A percentile compares a stretch with the other conserved stretches of the same genome.
These are phyloP conservation scores for Hyphodiscus sp. DNA, from an alignment of 2,329 filamentous ascomycete genomes.

Conservation along the genomic window DNA sequence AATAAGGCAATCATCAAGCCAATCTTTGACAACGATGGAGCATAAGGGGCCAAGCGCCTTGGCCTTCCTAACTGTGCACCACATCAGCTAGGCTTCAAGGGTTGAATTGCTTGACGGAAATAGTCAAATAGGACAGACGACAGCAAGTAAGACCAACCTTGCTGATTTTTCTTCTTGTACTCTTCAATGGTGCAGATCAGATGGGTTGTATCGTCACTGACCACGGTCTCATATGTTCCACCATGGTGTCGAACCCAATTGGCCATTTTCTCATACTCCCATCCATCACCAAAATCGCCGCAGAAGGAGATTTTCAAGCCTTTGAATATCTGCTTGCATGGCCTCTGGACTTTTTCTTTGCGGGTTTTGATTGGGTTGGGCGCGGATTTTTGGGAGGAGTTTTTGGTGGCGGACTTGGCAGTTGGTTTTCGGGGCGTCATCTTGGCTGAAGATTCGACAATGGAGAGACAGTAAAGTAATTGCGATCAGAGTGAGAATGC, in stretches of 20 bases:
- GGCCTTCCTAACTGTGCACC: conserved; percentile 34
- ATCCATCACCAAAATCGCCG: conserved; percentile 46
- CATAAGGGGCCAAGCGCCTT: conserved; percentile 30
- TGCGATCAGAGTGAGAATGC: not conserved
- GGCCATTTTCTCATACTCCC: conserved; percentile 49
- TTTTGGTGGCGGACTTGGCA: not conserved
- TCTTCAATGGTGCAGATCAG: conserved; percentile 59
- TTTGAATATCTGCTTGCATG: conserved; percentile 39
- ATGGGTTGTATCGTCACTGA: conserved; percentile 60
- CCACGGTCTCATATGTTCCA: conserved; percentile 46
- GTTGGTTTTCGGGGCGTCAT: not conserved
- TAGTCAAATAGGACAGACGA: too few relatives aligned
- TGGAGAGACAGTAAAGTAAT: not conserved
- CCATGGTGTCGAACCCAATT: conserved; percentile 60
- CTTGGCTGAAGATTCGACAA: not conserved
- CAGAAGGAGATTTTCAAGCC: conserved; percentile 48
- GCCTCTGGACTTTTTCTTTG: conserved; percentile 29
- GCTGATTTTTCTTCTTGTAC: conserved; percentile 38
- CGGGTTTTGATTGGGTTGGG: conserved; percentile 7
- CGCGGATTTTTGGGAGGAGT: not conserved
- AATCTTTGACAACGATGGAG: conserved; percentile 40
- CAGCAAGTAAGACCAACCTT: conserved; percentile 14
- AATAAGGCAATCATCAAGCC: conserved; percentile 36
- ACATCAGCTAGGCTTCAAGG: not conserved
- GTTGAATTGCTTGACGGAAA: too few relatives aligned